These are phyloP conservation scores for Penicillium frequentans DNA, from an alignment of 2,329 filamentous ascomycete genomes.

Conservation along the genomic window DNA sequence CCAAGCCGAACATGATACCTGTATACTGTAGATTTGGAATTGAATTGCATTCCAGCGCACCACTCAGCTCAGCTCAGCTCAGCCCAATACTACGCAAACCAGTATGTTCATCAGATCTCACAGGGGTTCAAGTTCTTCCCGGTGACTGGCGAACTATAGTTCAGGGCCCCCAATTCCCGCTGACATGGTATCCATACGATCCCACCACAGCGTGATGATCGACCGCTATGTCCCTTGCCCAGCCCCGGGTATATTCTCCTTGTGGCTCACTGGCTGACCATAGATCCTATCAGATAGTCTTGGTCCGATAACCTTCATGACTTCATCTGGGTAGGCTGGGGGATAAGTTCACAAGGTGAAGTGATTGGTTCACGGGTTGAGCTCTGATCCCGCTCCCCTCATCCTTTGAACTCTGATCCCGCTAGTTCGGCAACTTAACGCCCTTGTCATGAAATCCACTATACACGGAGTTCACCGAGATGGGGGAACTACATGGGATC, in stretches of 20 bases:
- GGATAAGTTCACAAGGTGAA: background rate
- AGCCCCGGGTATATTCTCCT: background rate
- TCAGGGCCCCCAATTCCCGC: background rate
- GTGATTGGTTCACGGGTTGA: background rate
- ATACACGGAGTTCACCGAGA: background rate
- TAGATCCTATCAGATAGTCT: background rate
- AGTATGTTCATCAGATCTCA: background rate
- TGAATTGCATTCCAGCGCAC: background rate
- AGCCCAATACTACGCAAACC: background rate
- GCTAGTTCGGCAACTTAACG: background rate
- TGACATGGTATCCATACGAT: background rate
- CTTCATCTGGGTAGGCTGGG: background rate
- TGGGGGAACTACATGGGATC: background rate
- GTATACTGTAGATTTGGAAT: background rate
- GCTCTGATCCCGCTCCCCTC: background rate
- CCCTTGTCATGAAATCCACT: background rate
- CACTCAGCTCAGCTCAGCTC: background rate
- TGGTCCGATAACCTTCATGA: background rate
- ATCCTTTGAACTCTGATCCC: conserved; percentile 4
- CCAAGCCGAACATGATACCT: background rate
- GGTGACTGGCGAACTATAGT: background rate
- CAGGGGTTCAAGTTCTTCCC: background rate
- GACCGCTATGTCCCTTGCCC: conserved; percentile 2
- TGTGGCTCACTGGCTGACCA: background rate
- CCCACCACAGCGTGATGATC: background rate